Conservation (phyloP, 2,329 filamentous ascomycete genomes). For the Botrytis byssoidea region DNA sequence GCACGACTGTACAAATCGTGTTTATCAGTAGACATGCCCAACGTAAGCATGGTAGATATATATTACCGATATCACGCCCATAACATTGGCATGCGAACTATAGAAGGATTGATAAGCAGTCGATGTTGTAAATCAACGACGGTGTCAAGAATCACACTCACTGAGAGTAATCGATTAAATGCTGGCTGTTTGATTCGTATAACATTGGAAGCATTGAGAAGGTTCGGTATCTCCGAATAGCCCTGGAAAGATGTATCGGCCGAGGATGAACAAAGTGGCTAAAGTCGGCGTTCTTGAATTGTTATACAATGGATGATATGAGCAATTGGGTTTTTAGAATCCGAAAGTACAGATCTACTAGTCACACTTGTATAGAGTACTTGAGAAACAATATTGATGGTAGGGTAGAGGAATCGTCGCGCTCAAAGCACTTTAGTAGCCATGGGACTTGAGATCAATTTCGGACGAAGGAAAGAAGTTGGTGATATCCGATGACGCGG, state of each 20-base stretch:
- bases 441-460: not conserved
- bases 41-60: not conserved
- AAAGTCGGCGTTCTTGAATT: not conserved
- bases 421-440: not conserved
- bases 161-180: not conserved
- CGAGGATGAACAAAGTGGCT: not conserved
- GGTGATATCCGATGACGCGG: not conserved
- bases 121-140: not conserved
- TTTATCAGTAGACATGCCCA: not conserved
- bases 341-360: not conserved
- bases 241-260: no score
- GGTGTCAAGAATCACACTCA: not conserved
- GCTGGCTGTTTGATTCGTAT: not conserved
- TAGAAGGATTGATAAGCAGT: not conserved
- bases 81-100: not conserved
- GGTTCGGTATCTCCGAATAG: not conserved
- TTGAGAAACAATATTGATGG: not conserved
- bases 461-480: not conserved
- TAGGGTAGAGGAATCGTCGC: not conserved
- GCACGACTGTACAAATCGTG: not conserved
- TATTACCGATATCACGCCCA: not conserved
- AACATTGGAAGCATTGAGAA: not conserved
- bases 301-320: not conserved
- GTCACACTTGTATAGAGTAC: not conserved
- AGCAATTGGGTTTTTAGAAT: not conserved